Evolutionary conservation across 78 protist species (phyloP), one percentile per base, ranked within the genome.

Genomic region (Emiliania huxleyi): DNA sequence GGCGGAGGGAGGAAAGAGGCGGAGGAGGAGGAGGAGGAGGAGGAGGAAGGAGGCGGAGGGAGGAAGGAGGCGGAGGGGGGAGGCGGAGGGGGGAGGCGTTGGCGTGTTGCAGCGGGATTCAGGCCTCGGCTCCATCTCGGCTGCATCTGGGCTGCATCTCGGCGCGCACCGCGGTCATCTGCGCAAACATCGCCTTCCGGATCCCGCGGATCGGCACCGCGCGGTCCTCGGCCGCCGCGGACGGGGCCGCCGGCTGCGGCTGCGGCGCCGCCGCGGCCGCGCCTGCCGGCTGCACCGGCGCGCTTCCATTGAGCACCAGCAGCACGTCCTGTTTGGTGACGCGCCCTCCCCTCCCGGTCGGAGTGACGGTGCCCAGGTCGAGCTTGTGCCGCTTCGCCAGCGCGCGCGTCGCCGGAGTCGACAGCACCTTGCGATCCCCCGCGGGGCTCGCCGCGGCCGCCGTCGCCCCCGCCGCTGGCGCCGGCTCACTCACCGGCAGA

Each of bases 401-500:
- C 48, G 95, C 92, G 12, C 99, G 94, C 15, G 96, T 97, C 4
- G 99, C 96, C 18, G 99, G 99, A 35, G 98, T 95, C 33, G 98
- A 96, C 84, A 96, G 91, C 26, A 84, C 96, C 91, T 94, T 93
- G 35, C 44, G 40, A 19, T 44, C 85, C 35, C 56, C 69, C 26
- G 75, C 93, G 1, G 87, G 44, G 19, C 19, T 3, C 38, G 49
- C 3, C 71, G 48, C 23, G 75, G 69, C 37, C 69, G 81, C n/a
- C 38, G 90, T 23, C 11, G 48, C 4, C 43, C 45, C 85, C 25
- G 94, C 62, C 46, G 91, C 55, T 33, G 90, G 91, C 6, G 77
- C 33, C 62, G 15, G 62, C 62, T 8, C 15, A 44, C 44, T 1
- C 40, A 6, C 37, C 73, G 94, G 23, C 43, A 1, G 23, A 0